Evolutionary conservation across 2,329 filamentous ascomycete genomes (phyloP).

Genomic region (Aspergillus udagawae): DNA sequence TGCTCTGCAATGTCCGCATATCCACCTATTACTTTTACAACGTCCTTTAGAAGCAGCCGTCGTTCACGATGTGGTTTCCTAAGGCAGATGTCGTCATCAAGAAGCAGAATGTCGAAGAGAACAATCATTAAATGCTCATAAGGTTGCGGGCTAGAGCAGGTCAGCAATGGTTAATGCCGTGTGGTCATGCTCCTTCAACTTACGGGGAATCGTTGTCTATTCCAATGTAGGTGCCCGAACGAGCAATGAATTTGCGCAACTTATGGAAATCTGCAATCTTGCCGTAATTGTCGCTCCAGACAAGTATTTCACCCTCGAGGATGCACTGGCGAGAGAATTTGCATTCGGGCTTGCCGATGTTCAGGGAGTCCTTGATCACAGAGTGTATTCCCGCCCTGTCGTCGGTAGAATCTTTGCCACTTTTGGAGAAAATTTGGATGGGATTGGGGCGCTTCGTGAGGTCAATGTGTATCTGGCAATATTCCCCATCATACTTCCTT

Average conservation of each 20-base stretch:
- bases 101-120: constrained; percentile 57
- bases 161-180: constrained; percentile 10
- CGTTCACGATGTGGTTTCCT: constrained; percentile 41
- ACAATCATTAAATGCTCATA: constrained; percentile 59
- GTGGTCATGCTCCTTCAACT: constrained; percentile 22
- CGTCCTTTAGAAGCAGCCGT: constrained; percentile 51
- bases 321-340: constrained; percentile 65
- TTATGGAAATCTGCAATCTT: constrained; percentile 73
- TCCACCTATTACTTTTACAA: constrained; percentile 56
- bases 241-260: constrained; percentile 72
- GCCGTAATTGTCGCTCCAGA: constrained; percentile 65
- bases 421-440: constrained; percentile 86
- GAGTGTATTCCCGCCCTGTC: constrained; percentile 63
- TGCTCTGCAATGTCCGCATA: constrained; percentile 64
- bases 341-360: constrained; percentile 56
- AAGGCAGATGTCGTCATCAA: constrained; percentile 53
- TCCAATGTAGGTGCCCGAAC: constrained; percentile 67
- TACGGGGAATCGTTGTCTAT: constrained; percentile 66
- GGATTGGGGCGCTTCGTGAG: constrained; percentile 50
- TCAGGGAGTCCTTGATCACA: constrained; percentile 61
- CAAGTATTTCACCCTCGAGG: constrained; percentile 76
- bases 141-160: constrained; percentile 38
- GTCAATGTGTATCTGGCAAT: constrained; percentile 83
- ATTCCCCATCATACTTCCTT: constrained; percentile 82
- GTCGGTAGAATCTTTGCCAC: constrained; percentile 78